A percentile compares a stretch with the other conserved stretches of the same genome.
Conservation (phyloP, 2,329 filamentous ascomycete genomes). For the Endoconidiophora polonica region DNA sequence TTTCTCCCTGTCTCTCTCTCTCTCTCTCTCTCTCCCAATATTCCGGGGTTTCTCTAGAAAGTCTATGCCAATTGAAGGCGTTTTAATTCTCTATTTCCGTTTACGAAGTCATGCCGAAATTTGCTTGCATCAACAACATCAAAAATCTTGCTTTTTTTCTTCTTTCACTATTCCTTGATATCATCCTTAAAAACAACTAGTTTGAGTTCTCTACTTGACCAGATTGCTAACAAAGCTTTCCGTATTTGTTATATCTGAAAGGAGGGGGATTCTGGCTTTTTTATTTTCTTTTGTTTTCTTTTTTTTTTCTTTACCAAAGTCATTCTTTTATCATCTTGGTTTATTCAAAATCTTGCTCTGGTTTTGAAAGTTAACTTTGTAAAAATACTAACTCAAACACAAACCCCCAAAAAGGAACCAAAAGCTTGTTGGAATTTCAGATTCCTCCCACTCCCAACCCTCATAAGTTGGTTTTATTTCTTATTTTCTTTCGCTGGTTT, state of each 20-base stretch:
- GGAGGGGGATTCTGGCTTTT: not conserved
- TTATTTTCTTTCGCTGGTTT: too few species aligned
- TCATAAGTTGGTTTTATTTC: not conserved
- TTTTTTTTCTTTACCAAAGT: not conserved
- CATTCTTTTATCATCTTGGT: not conserved
- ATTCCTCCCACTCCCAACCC: too few species aligned
- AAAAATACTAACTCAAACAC: too few species aligned
- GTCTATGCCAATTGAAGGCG: not conserved
- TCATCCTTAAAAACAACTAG: too few species aligned
- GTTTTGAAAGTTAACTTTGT: not conserved
- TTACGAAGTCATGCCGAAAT: constrained; percentile 2
- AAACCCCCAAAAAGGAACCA: not conserved
- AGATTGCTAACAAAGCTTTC: too few species aligned
- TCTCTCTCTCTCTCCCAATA: not conserved
- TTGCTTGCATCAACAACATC: not conserved
- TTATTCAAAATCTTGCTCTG: not conserved
- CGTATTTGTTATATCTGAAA: too few species aligned
- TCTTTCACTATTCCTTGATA: too few species aligned
- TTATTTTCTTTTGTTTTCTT: not conserved
- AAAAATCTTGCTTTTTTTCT: too few species aligned
- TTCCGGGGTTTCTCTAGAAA: not conserved
- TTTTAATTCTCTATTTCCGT: not conserved
- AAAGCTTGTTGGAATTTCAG: too few species aligned
- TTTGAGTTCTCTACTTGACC: too few species aligned
- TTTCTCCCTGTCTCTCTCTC: not conserved